Conservation (phyloP, 148 eudicot species). For the Talinum fruticosum region DNA sequence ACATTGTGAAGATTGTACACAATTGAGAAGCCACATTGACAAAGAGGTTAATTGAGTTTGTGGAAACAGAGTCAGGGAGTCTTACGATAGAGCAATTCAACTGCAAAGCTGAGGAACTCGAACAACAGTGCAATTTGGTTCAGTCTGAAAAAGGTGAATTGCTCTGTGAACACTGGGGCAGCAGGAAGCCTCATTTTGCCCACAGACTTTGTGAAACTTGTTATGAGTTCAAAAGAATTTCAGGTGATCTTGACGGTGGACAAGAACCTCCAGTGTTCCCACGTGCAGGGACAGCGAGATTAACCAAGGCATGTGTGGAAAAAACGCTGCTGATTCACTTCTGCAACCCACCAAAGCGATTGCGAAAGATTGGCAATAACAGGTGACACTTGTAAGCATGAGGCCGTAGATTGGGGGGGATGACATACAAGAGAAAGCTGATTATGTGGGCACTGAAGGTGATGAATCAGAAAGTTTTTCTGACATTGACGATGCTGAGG, state of each 20-base stretch:
- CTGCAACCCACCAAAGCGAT: conserved; percentile 23
- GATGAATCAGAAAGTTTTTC: conserved; percentile 61
- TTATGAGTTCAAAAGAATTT: conserved; percentile 60
- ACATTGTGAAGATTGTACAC: conserved; percentile 19
- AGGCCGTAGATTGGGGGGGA: conserved; percentile 15
- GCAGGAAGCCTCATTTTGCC: conserved; percentile 50
- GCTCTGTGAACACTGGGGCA: conserved; percentile 72
- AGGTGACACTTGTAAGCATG: conserved; percentile 31
- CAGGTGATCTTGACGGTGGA: conserved; percentile 87
- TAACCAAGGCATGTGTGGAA: conserved; percentile 28
- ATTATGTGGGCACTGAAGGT: conserved; percentile 28
- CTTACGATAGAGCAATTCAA: conserved; percentile 70
- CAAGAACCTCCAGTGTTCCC: conserved; percentile 96
- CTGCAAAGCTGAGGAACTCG: conserved; percentile 52
- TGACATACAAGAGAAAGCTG: conserved; percentile 28
- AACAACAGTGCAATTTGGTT: conserved; percentile 23
- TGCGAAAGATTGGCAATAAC: too few species aligned
- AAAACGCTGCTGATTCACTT: conserved; percentile 29
- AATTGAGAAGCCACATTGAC: neutral
- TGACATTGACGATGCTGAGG: conserved; percentile 84
- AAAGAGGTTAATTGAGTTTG: neutral
- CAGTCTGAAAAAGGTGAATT: conserved; percentile 40
- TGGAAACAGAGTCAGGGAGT: too few species aligned
- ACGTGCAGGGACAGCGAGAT: conserved; percentile 74
- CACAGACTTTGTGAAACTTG: conserved; percentile 77